Evolutionary conservation across 2,329 filamentous ascomycete species (phyloP), one percentile per base, ranked within the genome.

Genomic region (Xylariaceae sp.): DNA sequence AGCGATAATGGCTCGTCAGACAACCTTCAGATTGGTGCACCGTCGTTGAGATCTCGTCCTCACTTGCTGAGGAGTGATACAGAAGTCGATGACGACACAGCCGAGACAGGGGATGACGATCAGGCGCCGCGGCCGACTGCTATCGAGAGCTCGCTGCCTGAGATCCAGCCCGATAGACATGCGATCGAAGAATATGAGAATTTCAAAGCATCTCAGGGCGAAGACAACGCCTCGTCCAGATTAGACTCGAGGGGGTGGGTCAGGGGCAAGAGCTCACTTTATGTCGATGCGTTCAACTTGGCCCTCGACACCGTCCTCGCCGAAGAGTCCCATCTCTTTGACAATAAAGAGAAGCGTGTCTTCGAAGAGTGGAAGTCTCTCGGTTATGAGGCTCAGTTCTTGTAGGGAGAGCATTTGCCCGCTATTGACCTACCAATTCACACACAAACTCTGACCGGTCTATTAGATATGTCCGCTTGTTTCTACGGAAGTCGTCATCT

Each of bases 231-330:
- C 26, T 68, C 75, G 6, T 56, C 83, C 11, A 71, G 71, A 41
- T 65, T 78, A 36, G 47, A 59, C 40, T 47, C 55, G 12, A 60
- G 69, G 68, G 35, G 74, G 43, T 95, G 87, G 87, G 64, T 80
- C 4, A 78, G 73, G 53, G 87, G 88, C 0, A 81, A 79, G 59
- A 94, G 82, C 55, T 97, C 89, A 1, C 87, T 98, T 39, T 98
- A 98, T 54, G 88, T 96, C 13, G 92, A 98, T 64, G 92, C 92
- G 1, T 98, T 98, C 69, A 95, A 95, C 55, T 70, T 97, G 11
- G 88, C 90, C 2, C 67, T 98, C 34, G 82, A 90, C 43, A 95
- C 87, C 0, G 92, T 98, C 3, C 66, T 97, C 9, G 81, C 87
- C 34, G 87, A 97, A 41, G 92, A 98, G 62, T 74, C 77, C 1